Evolutionary conservation across 2,329 filamentous ascomycete genomes (phyloP).

Genomic region (Fusarium udum): DNA sequence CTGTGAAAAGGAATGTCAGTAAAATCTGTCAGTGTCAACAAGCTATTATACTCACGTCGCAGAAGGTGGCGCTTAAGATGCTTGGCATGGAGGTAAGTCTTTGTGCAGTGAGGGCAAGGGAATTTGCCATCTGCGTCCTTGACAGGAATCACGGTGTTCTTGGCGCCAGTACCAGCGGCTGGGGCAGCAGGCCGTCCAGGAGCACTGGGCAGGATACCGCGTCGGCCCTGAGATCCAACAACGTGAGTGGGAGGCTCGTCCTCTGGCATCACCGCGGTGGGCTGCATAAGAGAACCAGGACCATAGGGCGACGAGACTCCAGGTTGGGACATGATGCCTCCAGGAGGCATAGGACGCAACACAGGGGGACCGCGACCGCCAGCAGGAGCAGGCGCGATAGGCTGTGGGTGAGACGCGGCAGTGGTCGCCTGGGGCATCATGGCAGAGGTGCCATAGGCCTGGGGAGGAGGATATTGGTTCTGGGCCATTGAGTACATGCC

Average conservation of each 20-base stretch:
- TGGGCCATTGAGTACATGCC: conserved; percentile 65
- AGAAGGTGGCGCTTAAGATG: conserved; percentile 96
- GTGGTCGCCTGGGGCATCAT: conserved; percentile 75
- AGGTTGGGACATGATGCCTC: conserved; percentile 68
- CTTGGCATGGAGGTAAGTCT: conserved; percentile 97
- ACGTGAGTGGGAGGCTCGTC: conserved; percentile 83
- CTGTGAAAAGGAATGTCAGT: conserved; percentile 58
- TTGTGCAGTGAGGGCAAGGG: conserved; percentile 96
- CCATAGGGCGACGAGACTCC: conserved; percentile 69
- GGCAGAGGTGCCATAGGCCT: conserved; percentile 63
- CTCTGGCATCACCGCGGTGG: conserved; percentile 64
- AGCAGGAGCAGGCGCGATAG: conserved; percentile 76
- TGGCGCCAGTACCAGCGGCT: conserved; percentile 73
- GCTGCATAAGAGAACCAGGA: conserved; percentile 65
- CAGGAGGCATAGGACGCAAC: conserved; percentile 76
- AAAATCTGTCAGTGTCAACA: conserved; percentile 34
- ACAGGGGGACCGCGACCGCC: conserved; percentile 66
- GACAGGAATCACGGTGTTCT: conserved; percentile 85
- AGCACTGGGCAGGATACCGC: conserved; percentile 90
- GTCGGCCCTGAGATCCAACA: conserved; percentile 91
- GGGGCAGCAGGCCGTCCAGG: conserved; percentile 85
- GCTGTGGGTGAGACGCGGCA: conserved; percentile 76
- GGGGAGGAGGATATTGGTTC: conserved; percentile 64
- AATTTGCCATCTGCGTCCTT: conserved; percentile 99
- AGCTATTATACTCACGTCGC: conserved; percentile 77